Conservation (phyloP, 139 green algal genomes). For the Closterium sp. region DNA sequence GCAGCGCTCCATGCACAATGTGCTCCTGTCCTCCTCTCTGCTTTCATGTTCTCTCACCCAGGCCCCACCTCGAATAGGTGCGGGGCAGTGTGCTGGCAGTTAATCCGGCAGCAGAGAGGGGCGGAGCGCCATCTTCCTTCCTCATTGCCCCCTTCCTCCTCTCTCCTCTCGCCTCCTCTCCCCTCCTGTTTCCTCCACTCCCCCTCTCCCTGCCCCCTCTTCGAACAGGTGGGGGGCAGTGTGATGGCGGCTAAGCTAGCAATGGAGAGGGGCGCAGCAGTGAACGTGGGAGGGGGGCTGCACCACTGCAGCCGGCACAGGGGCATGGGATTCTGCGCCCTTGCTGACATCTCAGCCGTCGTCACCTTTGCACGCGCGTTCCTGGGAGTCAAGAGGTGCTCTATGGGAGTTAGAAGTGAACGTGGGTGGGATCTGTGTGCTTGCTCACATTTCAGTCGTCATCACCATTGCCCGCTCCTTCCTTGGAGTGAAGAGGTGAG, state of each 20-base stretch:
- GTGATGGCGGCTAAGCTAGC: slow-evolving; percentile 19
- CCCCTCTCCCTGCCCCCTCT: neutral
- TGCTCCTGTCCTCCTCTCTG: too few relatives aligned
- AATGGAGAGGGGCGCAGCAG: slow-evolving; percentile 6
- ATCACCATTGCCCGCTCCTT: too few relatives aligned
- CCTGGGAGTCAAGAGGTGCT: neutral
- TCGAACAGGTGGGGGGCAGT: neutral
- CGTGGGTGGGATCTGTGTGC: too few relatives aligned
- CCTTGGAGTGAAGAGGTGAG: too few relatives aligned
- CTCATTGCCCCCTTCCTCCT: neutral
- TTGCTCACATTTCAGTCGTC: too few relatives aligned
- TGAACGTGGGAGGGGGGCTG: slow-evolving; percentile 34
- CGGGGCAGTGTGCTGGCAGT: too few relatives aligned
- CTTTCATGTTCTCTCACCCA: too few relatives aligned
- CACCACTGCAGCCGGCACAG: slow-evolving; percentile 17
- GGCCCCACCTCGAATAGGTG: too few relatives aligned
- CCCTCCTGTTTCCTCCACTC: neutral
- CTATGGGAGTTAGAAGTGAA: too few relatives aligned
- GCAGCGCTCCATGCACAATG: too few relatives aligned
- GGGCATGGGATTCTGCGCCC: slow-evolving; percentile 29
- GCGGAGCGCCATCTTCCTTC: neutral
- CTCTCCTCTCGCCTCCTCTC: neutral
- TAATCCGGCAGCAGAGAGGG: neutral
- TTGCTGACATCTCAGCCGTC: slow-evolving; percentile 35
- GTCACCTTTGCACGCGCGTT: slow-evolving; percentile 5